phyloP scores from a whole-genome alignment of 1,284 basidiomycete genomes.

The Heterobasidion irregulare region DNA sequence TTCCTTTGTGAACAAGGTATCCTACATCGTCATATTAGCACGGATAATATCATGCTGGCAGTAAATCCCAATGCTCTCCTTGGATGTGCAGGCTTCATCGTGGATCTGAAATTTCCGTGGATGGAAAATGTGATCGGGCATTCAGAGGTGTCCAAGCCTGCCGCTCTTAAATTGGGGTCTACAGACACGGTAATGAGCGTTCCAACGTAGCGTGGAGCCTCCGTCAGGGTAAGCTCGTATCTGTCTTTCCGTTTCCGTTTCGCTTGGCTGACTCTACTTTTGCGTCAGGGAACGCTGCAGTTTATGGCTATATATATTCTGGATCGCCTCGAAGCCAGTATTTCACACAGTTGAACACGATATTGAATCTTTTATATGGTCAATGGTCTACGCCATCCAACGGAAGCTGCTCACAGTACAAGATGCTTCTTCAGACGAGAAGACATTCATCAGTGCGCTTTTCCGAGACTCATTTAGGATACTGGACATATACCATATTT shows the following conservation, averaged over 20 bases:
- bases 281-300: background rate
- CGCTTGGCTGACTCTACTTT: background rate
- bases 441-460: background rate
- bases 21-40: conserved; percentile 6
- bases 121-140: background rate
- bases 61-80: background rate
- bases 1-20: conserved; percentile 2
- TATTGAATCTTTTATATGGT: background rate
- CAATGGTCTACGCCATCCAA: background rate
- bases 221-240: background rate
- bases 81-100: background rate
- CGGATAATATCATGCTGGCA: conserved; percentile 9
- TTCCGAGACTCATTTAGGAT: too few species aligned
- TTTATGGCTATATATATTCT: background rate
- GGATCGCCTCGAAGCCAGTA: background rate
- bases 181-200: background rate
- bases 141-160: too few species aligned
- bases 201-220: background rate
- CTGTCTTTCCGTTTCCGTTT: background rate
- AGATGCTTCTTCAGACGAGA: background rate
- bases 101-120: background rate
- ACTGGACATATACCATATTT: too few species aligned
- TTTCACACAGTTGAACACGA: background rate
- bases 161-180: too few species aligned
- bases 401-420: background rate